Evolutionary conservation across 305 asterid genomes (phyloP).

Genomic region (Euphrasia arctica): DNA sequence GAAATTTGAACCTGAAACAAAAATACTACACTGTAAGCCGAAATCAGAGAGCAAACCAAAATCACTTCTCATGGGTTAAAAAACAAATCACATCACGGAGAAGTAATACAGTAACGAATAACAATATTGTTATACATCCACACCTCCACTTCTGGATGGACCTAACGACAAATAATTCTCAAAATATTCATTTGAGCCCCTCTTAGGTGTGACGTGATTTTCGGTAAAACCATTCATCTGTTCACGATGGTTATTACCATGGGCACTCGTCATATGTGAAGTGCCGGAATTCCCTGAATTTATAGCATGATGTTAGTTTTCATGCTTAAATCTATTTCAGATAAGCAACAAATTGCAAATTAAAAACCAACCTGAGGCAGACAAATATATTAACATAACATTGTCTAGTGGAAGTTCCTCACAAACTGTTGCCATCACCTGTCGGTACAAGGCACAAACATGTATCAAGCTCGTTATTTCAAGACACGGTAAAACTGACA

Average conservation of each 20-base stretch:
- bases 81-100: conserved; percentile 5
- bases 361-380: conserved; percentile 67
- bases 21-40: conserved; percentile 23
- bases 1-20: conserved; percentile 63
- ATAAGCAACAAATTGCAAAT: conserved; percentile 19
- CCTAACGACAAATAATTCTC: conserved; percentile 71
- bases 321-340: conserved; percentile 26
- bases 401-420: conserved; percentile 89
- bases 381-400: conserved; percentile 77
- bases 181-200: conserved; percentile 44
- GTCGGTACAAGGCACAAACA: conserved; percentile 25
- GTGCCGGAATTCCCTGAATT: conserved; percentile 50
- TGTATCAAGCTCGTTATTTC: background rate
- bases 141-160: conserved; percentile 86
- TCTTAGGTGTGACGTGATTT: conserved; percentile 45
- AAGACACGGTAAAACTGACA: conserved; percentile 4
- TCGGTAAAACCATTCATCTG: conserved; percentile 45
- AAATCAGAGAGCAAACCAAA: conserved; percentile 5
- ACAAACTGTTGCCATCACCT: conserved; percentile 88
- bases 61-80: conserved; percentile 26
- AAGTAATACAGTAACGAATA: conserved; percentile 19
- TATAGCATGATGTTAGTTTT: conserved; percentile 30
- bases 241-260: conserved; percentile 42
- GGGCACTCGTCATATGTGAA: conserved; percentile 38
- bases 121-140: conserved; percentile 4